These are phyloP conservation scores for Theileria annulata DNA, from an alignment of 169 alveolate species.

Conservation along the genomic window DNA sequence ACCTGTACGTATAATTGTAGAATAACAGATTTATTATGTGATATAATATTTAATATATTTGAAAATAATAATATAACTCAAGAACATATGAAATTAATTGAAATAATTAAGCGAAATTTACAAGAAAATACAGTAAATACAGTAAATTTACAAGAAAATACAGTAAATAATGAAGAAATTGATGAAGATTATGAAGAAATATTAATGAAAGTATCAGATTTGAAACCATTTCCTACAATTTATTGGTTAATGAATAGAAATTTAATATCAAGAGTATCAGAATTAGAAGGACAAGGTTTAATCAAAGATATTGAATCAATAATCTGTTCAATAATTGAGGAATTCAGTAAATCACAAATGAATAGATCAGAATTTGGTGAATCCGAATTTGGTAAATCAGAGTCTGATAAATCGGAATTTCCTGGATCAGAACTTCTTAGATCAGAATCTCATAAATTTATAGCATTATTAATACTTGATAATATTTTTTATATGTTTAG, in stretches of 20 bases:
- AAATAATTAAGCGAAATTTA: background rate
- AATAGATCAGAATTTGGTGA: background rate
- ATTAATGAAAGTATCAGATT: slow-evolving; percentile 30
- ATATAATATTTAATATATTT: slow-evolving; percentile 42
- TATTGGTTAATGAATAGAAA: slow-evolving; percentile 70
- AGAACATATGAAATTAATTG: background rate
- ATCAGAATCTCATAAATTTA: background rate
- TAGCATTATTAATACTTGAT: slow-evolving; percentile 29
- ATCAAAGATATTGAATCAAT: slow-evolving; percentile 62
- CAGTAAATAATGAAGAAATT: background rate
- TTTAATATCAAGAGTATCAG: slow-evolving; percentile 65
- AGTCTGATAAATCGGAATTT: background rate
- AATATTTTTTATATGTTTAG: slow-evolving; percentile 40
- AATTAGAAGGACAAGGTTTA: slow-evolving; percentile 71
- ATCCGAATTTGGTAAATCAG: background rate
- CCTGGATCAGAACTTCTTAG: background rate
- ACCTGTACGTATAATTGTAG: slow-evolving; percentile 3
- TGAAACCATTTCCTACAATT: slow-evolving; percentile 77
- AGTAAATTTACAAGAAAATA: background rate
- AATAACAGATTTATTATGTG: slow-evolving; percentile 33
- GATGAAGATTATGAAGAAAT: slow-evolving; percentile 20
- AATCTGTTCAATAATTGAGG: slow-evolving; percentile 17
- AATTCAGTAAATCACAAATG: background rate
- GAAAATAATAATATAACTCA: slow-evolving; percentile 18
- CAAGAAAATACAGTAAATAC: background rate